phyloP scores from a whole-genome alignment of 192 early-diverging fungal species.

The Phycomyces blakesleeanus region DNA sequence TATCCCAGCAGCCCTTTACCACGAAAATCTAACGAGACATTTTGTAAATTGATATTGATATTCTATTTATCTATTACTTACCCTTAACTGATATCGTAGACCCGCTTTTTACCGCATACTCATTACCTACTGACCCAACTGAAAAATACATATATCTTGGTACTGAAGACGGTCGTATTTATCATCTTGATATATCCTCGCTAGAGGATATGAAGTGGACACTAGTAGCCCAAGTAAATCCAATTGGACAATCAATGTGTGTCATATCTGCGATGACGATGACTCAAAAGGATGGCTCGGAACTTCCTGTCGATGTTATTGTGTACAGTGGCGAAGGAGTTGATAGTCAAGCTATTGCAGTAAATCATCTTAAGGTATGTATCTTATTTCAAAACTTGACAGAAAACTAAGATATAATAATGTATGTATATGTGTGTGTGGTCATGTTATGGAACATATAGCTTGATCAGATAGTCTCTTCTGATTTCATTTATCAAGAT shows the following conservation, averaged over 20 bases:
- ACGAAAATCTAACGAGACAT: neutral
- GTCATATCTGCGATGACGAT: slow-evolving; percentile 4
- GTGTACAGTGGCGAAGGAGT: slow-evolving; percentile 27
- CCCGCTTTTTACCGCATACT: slow-evolving; percentile 22
- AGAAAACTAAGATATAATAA: no score
- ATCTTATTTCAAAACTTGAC: neutral
- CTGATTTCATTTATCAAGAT: neutral
- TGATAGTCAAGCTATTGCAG: slow-evolving; percentile 23
- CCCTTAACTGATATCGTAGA: neutral
- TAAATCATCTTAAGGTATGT: neutral
- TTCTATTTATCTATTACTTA: neutral
- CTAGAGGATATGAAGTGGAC: slow-evolving; percentile 7
- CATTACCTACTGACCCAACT: slow-evolving; percentile 1
- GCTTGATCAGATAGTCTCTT: no score
- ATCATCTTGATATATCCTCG: slow-evolving; percentile 4
- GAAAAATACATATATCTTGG: slow-evolving; percentile 11
- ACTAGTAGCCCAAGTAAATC: neutral
- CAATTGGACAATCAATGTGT: slow-evolving; percentile 21
- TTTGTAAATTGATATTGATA: neutral
- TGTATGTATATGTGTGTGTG: neutral
- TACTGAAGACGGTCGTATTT: slow-evolving; percentile 15
- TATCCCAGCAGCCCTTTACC: slow-evolving; percentile 10
- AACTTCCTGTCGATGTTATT: slow-evolving; percentile 8
- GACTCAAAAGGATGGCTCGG: neutral
- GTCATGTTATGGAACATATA: neutral